A percentile compares a stretch with the other conserved stretches of the same genome.
Conservation (phyloP, 306 rosid species). For the Trifolium repens region DNA sequence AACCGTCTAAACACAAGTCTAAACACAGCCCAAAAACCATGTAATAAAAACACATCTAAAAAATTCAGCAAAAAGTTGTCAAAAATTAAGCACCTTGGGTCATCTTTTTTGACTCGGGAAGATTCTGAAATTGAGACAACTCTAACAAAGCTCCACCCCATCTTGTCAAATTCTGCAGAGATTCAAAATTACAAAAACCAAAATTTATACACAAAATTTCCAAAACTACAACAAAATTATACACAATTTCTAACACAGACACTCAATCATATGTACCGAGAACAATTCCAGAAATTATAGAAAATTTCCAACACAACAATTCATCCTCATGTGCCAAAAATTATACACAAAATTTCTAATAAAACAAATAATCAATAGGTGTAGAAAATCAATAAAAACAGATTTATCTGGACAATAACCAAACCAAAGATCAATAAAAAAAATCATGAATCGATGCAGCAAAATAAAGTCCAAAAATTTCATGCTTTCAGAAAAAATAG, state of each 20-base stretch:
- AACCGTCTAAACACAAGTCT: not conserved
- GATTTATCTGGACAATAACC: not conserved
- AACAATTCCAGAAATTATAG: not conserved
- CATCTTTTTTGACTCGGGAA: conserved; percentile 69
- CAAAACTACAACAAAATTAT: not conserved
- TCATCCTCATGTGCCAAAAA: not conserved
- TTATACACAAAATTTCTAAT: not conserved
- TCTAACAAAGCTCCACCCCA: conserved; percentile 91
- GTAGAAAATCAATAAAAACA: not conserved
- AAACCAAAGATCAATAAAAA: not conserved
- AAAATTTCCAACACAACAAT: not conserved
- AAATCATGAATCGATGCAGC: not conserved
- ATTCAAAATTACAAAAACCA: not conserved
- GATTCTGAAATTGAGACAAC: conserved; percentile 79
- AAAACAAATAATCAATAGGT: not conserved
- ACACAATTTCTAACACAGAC: not conserved
- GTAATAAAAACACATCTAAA: not conserved
- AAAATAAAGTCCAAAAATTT: conserved; percentile 9
- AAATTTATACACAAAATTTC: not conserved
- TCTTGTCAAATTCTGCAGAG: conserved; percentile 77
- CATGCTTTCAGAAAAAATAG: not conserved
- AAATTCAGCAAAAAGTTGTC: not conserved
- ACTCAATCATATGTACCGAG: not conserved
- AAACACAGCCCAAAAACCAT: not conserved
- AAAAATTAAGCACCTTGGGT: conserved; percentile 55